Base-by-base conservation (phyloP, 305 asterid genomes). In the Salvia sclarea region DNA sequence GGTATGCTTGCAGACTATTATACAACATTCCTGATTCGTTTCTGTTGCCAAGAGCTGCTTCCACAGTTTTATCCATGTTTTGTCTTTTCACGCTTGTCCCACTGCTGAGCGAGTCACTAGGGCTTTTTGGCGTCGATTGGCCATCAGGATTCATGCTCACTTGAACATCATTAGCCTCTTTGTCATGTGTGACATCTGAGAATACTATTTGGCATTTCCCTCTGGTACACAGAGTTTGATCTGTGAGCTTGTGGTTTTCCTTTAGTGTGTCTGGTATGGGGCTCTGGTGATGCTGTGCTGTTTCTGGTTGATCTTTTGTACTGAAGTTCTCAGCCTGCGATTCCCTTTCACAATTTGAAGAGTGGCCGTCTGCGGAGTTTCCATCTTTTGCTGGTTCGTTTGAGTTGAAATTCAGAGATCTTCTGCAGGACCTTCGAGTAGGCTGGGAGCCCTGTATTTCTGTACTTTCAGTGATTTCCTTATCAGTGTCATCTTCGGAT, bases 121-220 rank as follows among this genome's bases (percentile, higher is more conserved):
- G 72, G 61, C 79, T 78, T 75, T 68, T 84, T 61, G 76, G 67
- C 40, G 72, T 71, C 52, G 45, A 55, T 38, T 72, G 84, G 35
- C 77, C 35, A 25, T 56, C 67, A 30, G 70, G 66, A 69, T 75
- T 70, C 70, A 61, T 68, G 50, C 74, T 70, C 74, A 76, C 74
- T 65, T 76, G 83, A 68, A 31, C 62, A 45, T 22, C 61, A 73
- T 76, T 78, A 43, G 66, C 85, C 79, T 82, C 93, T 84, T 85
- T 83, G 52, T 87, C 96, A 17, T 81, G 95, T 50, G 96, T 87
- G 56, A 65, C 85, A 62, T 87, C 83, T 0, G 95, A 85, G 85
- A 89, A 89, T 61, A 89, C 70, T 75, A 91, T 79, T 62, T 82
- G 90, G 71, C 94, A 85, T 81, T 83, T 91, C 56, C 89, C 90